Percentiles rank a stretch among this genome's conserved stretches.
These are phyloP conservation scores for Talaromyces islandicus DNA, from an alignment of 2,329 filamentous ascomycete genomes.

Conservation along the genomic window DNA sequence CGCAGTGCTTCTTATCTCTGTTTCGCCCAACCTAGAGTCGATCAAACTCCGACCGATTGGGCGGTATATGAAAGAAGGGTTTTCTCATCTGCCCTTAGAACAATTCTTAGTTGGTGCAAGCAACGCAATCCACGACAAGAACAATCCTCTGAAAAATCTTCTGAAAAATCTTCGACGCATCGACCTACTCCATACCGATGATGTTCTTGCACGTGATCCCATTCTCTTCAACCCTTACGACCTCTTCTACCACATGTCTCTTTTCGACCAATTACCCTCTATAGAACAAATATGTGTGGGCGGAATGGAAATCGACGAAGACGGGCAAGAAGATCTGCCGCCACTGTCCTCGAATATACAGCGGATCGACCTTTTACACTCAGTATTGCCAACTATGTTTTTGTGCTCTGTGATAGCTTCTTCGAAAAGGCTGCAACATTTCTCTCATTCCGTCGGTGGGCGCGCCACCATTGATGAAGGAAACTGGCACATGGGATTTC, in stretches of 20 bases:
- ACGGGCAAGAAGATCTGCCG: constrained; percentile 8
- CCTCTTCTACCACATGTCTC: constrained; percentile 10
- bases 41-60: constrained; percentile 9
- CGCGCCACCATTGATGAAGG: constrained; percentile 6
- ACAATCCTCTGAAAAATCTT: constrained; percentile 2
- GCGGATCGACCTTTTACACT: constrained; percentile 8
- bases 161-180: constrained; percentile 6
- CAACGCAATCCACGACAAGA: neutral
- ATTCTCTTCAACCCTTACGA: constrained; percentile 11
- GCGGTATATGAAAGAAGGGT: constrained; percentile 5
- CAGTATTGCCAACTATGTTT: constrained; percentile 11
- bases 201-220: constrained; percentile 6
- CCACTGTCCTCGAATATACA: constrained; percentile 8
- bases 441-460: constrained; percentile 10
- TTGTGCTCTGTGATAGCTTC: constrained; percentile 9
- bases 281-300: constrained; percentile 9
- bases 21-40: constrained; percentile 9
- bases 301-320: constrained; percentile 10
- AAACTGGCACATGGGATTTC: constrained; percentile 10
- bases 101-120: constrained; percentile 5
- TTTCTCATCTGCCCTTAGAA: constrained; percentile 5
- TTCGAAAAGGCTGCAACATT: constrained; percentile 5
- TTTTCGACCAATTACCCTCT: constrained; percentile 7
- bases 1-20: constrained; percentile 9
- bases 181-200: constrained; percentile 11